A percentile compares a stretch with the other conserved stretches of the same genome.
These are phyloP conservation scores for Sambucus nigra DNA, from an alignment of 129 eudicot species.

Conservation along the genomic window DNA sequence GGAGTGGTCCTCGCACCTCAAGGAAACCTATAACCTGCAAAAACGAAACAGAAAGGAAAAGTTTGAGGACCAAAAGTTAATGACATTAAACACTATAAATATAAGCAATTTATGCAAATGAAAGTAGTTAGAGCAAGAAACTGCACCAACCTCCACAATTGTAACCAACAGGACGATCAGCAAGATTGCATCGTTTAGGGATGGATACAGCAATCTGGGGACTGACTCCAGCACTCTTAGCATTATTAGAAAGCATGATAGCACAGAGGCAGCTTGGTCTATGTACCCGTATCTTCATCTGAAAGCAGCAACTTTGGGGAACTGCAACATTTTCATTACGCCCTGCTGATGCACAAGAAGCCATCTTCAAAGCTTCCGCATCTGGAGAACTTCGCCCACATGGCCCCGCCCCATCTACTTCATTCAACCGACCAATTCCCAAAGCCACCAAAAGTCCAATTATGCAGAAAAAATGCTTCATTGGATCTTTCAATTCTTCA, in stretches of 20 bases:
- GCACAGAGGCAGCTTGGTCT: too few species aligned
- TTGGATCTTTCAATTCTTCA: constrained; percentile 34
- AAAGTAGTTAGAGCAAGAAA: background rate
- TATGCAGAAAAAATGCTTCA: constrained; percentile 38
- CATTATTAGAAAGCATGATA: constrained; percentile 75
- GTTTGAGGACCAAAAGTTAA: background rate
- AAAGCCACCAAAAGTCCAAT: constrained; percentile 35
- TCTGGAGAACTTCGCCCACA: constrained; percentile 58
- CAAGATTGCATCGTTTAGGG: constrained; percentile 97
- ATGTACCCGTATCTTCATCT: constrained; percentile 57
- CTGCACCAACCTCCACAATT: constrained; percentile 61
- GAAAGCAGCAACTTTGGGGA: constrained; percentile 51
- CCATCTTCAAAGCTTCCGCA: constrained; percentile 66
- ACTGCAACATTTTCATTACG: constrained; percentile 37
- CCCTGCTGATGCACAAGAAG: too few species aligned
- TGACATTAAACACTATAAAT: background rate
- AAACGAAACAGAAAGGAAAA: too few species aligned
- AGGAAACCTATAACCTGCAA: constrained; percentile 89
- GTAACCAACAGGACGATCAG: too few species aligned
- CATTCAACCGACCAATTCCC: constrained; percentile 26
- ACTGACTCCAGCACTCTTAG: constrained; percentile 56
- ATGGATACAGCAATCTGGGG: constrained; percentile 59
- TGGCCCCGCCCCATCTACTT: constrained; percentile 53
- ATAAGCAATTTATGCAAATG: background rate
- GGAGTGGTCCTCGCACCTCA: constrained; percentile 19